A percentile compares a stretch with the other conserved stretches of the same genome.
Conservation (phyloP, 495 filamentous ascomycete species). For the Coniosporium apollinis region DNA sequence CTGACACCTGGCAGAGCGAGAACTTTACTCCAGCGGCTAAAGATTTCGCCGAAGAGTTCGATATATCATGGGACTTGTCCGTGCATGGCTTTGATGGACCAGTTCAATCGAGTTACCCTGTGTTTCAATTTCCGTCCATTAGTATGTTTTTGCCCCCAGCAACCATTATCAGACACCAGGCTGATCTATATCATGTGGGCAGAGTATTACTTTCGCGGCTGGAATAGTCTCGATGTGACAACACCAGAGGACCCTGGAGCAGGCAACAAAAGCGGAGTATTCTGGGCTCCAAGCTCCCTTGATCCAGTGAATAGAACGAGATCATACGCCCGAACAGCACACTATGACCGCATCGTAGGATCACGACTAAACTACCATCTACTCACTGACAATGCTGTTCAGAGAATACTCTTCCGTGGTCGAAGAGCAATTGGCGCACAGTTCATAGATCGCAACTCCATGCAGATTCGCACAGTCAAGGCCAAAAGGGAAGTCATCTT, state of each 20-base stretch:
- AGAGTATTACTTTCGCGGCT: slow-evolving; percentile 35
- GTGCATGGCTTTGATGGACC: slow-evolving; percentile 26
- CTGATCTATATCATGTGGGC: slow-evolving; percentile 5
- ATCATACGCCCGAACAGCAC: slow-evolving; percentile 33
- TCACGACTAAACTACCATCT: slow-evolving; percentile 30
- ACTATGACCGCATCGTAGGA: slow-evolving; percentile 24
- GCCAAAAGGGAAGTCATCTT: slow-evolving; percentile 35
- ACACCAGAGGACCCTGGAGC: slow-evolving; percentile 29
- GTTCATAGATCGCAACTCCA: slow-evolving; percentile 8
- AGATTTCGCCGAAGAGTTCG: slow-evolving; percentile 23
- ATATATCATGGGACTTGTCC: slow-evolving; percentile 23
- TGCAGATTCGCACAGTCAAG: slow-evolving; percentile 5
- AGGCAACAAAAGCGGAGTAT: slow-evolving; percentile 30
- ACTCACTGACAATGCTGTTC: slow-evolving; percentile 28
- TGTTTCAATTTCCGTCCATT: slow-evolving; percentile 30
- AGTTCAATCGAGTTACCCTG: slow-evolving; percentile 36
- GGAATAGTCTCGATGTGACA: slow-evolving; percentile 34
- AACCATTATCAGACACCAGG: neutral
- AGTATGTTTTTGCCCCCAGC: slow-evolving; percentile 18
- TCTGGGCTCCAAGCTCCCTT: slow-evolving; percentile 30
- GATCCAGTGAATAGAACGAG: slow-evolving; percentile 30
- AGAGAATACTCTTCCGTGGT: slow-evolving; percentile 23
- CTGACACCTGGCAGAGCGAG: slow-evolving; percentile 17
- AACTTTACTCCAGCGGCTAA: slow-evolving; percentile 17
- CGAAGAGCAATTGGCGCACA: slow-evolving; percentile 1